Conservation (phyloP, 192 early-diverging fungal species). For the Funneliformis geosporum region DNA sequence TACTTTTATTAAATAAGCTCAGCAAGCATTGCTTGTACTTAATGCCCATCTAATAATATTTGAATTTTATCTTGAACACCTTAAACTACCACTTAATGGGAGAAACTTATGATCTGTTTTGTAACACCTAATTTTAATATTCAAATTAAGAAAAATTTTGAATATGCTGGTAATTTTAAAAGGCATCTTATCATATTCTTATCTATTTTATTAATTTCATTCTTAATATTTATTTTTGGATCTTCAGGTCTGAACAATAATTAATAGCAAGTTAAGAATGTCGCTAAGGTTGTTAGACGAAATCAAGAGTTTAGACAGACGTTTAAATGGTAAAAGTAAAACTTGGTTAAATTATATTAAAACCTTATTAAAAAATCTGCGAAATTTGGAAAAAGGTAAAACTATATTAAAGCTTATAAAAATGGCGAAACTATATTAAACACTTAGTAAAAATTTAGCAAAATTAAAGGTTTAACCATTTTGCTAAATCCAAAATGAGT, state of each 20-base stretch:
- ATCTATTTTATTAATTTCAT: not conserved
- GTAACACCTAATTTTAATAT: conserved; percentile 1
- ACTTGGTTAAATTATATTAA: no score
- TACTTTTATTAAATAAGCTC: conserved; percentile 8
- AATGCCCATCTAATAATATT: conserved; percentile 16
- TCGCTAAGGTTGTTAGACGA: no score
- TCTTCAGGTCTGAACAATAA: conserved; percentile 11
- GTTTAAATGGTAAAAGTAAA: no score
- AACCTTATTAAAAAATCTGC: no score
- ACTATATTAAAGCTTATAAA: no score
- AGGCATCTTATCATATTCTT: not conserved
- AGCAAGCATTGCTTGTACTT: conserved; percentile 8
- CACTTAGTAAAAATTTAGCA: no score
- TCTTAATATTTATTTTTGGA: conserved; percentile 7
- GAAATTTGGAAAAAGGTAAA: no score
- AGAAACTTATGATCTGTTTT: conserved; percentile 12
- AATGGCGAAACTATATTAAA: no score
- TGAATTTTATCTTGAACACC: not conserved
- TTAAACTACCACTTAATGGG: conserved; percentile 22
- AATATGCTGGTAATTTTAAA: conserved; percentile 23
- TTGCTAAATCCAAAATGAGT: no score
- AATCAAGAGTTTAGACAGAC: no score
- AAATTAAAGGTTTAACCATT: no score
- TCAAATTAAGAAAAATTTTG: conserved; percentile 24
- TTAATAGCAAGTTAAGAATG: conserved; percentile 3